Evolutionary conservation across 192 early-diverging fungal species (phyloP), one percentile per base, ranked within the genome.

Genomic region (Coemansia reversa): DNA sequence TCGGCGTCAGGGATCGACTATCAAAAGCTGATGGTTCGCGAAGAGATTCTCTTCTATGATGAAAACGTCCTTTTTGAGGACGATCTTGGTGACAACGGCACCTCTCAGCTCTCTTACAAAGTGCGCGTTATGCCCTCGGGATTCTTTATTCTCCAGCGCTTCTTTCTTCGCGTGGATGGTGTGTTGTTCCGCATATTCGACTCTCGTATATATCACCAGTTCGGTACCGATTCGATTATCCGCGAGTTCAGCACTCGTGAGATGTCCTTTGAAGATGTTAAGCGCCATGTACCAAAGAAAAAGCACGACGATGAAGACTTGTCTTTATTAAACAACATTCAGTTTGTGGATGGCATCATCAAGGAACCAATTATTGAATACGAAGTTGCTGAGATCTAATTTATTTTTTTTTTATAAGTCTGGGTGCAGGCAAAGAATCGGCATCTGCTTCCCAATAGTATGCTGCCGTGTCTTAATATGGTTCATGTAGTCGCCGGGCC

Each of bases 11-110:
- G 82, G 6, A 93, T 99, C 60, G 89, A 98, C 76, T 82, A 94
- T 23, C 86, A 87, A 7, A 83, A 84, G 53, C 86, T 99, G 14
- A 89, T 79, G 61, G 52, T 70, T 23, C 87, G 79, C 14, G 96
- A 99, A 52, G 90, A 90, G 0, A 99, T 99, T 32, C 69, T 95
- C 48, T 96, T 93, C 68, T 99, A 93, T 68, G 95, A 96, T 73
- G 94, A 99, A 63, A 86, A 94, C 53, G 86, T 94, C 1, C 79
- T 99, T 50, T 99, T 87, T 67, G 97, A 99, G 69, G 97, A 99
- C 68, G 97, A 99, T 72, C 77, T 99, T 55, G 93, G 89, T 22
- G 97, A 99, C 64, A 97, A 97, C 69, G 97, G 97, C 24, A 86
- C 88, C 0, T 90, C 93, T 14, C 82, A 92, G 55, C 72, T 95